Percentiles rank a stretch among this genome's conserved stretches.
Conservation (phyloP, 768 basidiomycete genomes). For the Russula sp. region DNA sequence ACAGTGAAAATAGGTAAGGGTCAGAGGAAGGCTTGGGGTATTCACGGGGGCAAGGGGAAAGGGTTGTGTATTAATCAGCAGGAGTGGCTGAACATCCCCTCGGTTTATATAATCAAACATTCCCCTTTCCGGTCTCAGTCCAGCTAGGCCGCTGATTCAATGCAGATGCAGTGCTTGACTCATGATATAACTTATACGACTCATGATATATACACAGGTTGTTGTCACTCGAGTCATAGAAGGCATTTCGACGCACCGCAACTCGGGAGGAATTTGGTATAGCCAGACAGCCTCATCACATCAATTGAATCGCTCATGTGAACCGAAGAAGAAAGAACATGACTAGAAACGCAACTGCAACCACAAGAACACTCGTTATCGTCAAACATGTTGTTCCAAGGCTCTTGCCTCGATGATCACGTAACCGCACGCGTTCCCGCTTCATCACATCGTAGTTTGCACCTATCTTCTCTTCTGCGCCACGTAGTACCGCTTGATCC, state of each 20-base stretch:
- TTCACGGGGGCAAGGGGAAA: neutral
- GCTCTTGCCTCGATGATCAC: constrained; percentile 46
- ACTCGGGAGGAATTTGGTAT: no score
- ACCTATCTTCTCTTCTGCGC: constrained; percentile 69
- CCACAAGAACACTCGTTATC: constrained; percentile 54
- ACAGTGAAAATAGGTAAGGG: neutral
- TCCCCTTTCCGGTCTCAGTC: no score
- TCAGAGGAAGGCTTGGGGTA: neutral
- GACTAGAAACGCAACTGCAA: constrained; percentile 62
- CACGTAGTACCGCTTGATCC: constrained; percentile 68
- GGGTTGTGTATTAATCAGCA: neutral
- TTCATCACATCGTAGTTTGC: constrained; percentile 67
- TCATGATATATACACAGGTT: neutral
- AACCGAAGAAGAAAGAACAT: constrained; percentile 75
- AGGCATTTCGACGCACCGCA: no score
- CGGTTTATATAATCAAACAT: neutral
- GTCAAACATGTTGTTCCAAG: constrained; percentile 55
- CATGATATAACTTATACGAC: no score
- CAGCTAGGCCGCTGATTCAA: neutral
- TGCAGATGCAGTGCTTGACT: neutral
- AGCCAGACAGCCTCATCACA: no score
- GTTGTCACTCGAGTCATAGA: neutral
- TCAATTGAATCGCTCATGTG: constrained; percentile 37
- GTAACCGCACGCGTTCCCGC: constrained; percentile 53
- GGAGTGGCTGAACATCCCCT: neutral